Evolutionary conservation across 83 land plant species (phyloP), one percentile per base, ranked within the genome.

Genomic region (Picea mariana): DNA sequence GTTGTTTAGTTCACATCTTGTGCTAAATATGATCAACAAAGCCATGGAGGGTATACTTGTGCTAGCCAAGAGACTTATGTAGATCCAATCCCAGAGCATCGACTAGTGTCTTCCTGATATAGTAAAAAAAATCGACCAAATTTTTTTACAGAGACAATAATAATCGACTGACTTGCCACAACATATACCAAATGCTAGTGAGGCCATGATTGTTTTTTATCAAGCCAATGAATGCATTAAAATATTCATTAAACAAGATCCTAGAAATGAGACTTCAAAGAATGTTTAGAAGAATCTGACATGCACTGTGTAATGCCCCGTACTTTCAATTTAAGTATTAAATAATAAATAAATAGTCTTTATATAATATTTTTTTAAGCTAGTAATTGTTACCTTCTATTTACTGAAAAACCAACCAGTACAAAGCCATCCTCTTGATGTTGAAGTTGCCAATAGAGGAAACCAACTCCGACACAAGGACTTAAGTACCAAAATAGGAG

Each of bases 1-100:
- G 64, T 80, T 93, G 62, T 93, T 91, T 40, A 79, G 77, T 13
- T 61, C 82, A 0, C 86, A 93, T 67, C 87, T 85, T 13, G 78
- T 77, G 17, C 84, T 93, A 2, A 81, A 81, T 5, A 75, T 59
- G 78, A 85, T 92, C n/a, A 86, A 87, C 21, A 78, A 81, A 20
- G 69, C 84, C 52, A 88, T 88, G 77, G 91, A 88, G 9, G 95
- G 95, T 3, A 83, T 89, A 69, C 93, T 88, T 1, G 82, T 81
- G 71, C 81, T 90, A 52, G 93, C 93, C 9, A 68, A 83, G 20
- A 84, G 76, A 62, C 83, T 92, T 23, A 87, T 31, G 31, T 31
- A 31, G 31, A 31, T 31, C 1, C 31, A 31, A 31, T 31, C 31
- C 31, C 1, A 31, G n/a, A 86, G 75, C 68, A 83, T 91, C 31